Evolutionary conservation across 768 basidiomycete species (phyloP).

Genomic region (Mrakia gelida): DNA sequence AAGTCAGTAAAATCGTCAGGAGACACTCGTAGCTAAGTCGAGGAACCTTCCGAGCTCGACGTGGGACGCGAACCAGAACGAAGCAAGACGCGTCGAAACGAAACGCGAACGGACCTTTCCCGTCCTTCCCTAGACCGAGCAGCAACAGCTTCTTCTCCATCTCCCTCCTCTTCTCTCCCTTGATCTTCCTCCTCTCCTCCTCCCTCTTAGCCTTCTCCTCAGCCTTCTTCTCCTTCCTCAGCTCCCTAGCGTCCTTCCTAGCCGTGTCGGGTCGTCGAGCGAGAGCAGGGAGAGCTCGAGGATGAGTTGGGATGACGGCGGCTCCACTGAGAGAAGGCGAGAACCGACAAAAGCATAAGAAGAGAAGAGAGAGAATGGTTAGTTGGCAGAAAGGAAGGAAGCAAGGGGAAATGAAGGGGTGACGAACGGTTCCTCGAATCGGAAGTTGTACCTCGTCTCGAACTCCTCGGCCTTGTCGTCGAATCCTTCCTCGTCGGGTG

Average conservation of each 20-base stretch:
- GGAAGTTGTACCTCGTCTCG: constrained; percentile 95
- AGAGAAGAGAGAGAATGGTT: neutral
- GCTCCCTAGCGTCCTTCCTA: constrained; percentile 78
- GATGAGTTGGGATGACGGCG: constrained; percentile 63
- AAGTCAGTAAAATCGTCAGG: neutral
- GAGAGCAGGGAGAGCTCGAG: constrained; percentile 55
- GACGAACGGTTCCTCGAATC: constrained; percentile 91
- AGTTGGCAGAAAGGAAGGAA: no score
- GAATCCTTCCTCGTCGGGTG: constrained; percentile 62
- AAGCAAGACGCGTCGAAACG: neutral
- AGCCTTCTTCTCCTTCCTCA: constrained; percentile 65
- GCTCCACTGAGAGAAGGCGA: constrained; percentile 53
- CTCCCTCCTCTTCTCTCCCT: constrained; percentile 58
- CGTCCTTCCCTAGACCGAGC: constrained; percentile 30
- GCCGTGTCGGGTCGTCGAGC: constrained; percentile 62
- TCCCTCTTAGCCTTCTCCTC: constrained; percentile 47
- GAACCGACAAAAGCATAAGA: neutral
- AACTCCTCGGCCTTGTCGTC: constrained; percentile 88
- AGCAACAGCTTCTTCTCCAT: constrained; percentile 65
- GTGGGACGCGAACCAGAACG: neutral
- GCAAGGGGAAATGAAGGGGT: neutral
- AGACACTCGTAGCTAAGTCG: no score
- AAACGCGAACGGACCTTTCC: neutral
- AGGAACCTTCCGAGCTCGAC: no score
- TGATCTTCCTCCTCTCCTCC: constrained; percentile 65